These are phyloP conservation scores for Hypoxylon sp. DNA, from an alignment of 2,329 filamentous ascomycete species.

Conservation along the genomic window DNA sequence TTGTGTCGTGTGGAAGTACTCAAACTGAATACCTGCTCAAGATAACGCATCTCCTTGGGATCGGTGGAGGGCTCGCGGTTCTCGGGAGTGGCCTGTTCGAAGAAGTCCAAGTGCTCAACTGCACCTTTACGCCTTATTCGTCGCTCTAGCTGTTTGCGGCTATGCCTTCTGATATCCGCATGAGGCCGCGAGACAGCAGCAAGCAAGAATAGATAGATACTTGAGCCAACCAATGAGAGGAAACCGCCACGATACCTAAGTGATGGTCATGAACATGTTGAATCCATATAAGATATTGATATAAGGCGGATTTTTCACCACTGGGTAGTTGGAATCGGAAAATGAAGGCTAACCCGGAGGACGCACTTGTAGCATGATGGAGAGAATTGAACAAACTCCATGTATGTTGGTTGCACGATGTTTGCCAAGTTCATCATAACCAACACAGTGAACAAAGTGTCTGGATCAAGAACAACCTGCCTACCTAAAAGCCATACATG, in stretches of 20 bases:
- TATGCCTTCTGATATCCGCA: not conserved
- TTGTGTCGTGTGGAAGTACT: no score
- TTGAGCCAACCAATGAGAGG: slow-evolving; percentile 30
- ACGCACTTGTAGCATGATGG: no score
- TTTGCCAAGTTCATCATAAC: no score
- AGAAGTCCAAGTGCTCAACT: slow-evolving; percentile 30
- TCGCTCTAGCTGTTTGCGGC: not conserved
- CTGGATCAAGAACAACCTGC: no score
- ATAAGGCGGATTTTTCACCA: slow-evolving; percentile 5
- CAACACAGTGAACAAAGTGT: no score
- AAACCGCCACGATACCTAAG: slow-evolving; percentile 31
- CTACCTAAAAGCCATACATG: no score
- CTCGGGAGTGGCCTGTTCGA: slow-evolving; percentile 31
- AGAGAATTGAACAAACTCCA: no score
- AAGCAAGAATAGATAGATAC: slow-evolving; percentile 24
- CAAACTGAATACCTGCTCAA: slow-evolving; percentile 7
- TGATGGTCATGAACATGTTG: slow-evolving; percentile 15
- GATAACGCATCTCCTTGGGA: slow-evolving; percentile 25
- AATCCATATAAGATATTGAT: slow-evolving; percentile 23
- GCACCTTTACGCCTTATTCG: slow-evolving; percentile 1
- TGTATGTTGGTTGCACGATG: no score
- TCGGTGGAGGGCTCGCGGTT: slow-evolving; percentile 21
- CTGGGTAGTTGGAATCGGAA: no score
- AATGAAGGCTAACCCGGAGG: no score
- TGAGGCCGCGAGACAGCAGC: slow-evolving; percentile 5